Percentiles rank a stretch among this genome's conserved stretches.
These are phyloP conservation scores for Seminavis robusta DNA, from an alignment of 108 stramenopile species.

Conservation along the genomic window DNA sequence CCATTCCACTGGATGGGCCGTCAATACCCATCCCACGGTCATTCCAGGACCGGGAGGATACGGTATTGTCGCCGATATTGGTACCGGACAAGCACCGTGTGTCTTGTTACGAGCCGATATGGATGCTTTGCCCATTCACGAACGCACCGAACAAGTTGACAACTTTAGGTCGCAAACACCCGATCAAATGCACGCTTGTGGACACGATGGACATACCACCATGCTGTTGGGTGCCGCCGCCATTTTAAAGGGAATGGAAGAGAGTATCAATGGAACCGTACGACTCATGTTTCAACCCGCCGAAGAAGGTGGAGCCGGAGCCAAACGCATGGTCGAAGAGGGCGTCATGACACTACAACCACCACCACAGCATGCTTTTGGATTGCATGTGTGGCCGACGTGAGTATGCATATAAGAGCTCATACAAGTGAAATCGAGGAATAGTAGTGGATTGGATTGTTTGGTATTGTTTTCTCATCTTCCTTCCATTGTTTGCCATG, in stretches of 20 bases:
- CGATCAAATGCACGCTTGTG: slow-evolving; percentile 93
- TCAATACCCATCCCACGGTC: slow-evolving; percentile 54
- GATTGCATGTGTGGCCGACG: slow-evolving; percentile 81
- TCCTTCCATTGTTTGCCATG: neutral
- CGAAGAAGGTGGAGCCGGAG: slow-evolving; percentile 90
- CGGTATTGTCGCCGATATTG: slow-evolving; percentile 81
- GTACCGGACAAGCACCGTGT: slow-evolving; percentile 62
- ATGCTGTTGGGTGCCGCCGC: slow-evolving; percentile 85
- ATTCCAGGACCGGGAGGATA: slow-evolving; percentile 57
- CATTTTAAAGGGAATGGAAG: slow-evolving; percentile 55
- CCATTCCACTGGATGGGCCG: slow-evolving; percentile 65
- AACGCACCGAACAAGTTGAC: slow-evolving; percentile 47
- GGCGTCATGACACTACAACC: slow-evolving; percentile 65
- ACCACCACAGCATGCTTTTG: slow-evolving; percentile 68
- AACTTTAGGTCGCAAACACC: slow-evolving; percentile 44
- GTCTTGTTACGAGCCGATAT: slow-evolving; percentile 89
- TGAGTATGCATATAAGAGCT: neutral
- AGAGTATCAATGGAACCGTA: slow-evolving; percentile 55
- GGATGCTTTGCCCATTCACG: slow-evolving; percentile 90
- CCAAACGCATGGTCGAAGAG: slow-evolving; percentile 86
- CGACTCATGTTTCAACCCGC: slow-evolving; percentile 76
- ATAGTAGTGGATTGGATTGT: neutral
- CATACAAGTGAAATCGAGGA: neutral
- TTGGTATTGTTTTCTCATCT: neutral
- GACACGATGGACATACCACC: slow-evolving; percentile 91